A percentile compares a stretch with the other conserved stretches of the same genome.
phyloP scores from a whole-genome alignment of 495 filamentous ascomycete species.

The Talaromyces ruber region DNA sequence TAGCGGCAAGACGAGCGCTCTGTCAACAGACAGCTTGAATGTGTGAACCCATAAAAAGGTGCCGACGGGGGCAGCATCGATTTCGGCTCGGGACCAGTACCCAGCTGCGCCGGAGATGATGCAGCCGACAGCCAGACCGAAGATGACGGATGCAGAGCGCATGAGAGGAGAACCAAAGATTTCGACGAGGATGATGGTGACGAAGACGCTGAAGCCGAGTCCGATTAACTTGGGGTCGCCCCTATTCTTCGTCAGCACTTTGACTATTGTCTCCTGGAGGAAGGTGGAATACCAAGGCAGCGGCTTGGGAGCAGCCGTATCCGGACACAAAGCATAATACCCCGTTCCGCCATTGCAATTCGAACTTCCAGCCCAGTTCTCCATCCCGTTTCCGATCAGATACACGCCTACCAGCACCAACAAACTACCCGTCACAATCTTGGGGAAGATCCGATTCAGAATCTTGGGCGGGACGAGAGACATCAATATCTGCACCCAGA shows the following conservation, averaged over 20 bases:
- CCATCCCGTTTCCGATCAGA: constrained; percentile 65
- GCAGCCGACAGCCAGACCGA: constrained; percentile 71
- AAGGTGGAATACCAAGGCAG: constrained; percentile 46
- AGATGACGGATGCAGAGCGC: constrained; percentile 61
- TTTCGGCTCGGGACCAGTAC: constrained; percentile 62
- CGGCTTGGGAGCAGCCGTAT: constrained; percentile 58
- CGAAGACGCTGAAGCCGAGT: constrained; percentile 76
- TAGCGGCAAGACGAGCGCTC: constrained; percentile 65
- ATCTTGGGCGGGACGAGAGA: constrained; percentile 40
- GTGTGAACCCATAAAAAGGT: constrained; percentile 87
- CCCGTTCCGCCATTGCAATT: constrained; percentile 47
- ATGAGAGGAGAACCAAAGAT: constrained; percentile 67
- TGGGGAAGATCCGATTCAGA: constrained; percentile 70
- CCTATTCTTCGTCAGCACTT: constrained; percentile 26
- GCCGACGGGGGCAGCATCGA: constrained; percentile 54
- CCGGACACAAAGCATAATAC: constrained; percentile 55
- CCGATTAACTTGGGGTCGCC: constrained; percentile 73
- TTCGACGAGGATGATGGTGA: constrained; percentile 71
- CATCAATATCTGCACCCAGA: constrained; percentile 27
- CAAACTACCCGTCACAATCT: constrained; percentile 71
- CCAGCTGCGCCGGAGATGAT: constrained; percentile 71
- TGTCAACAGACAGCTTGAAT: constrained; percentile 70
- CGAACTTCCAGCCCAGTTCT: constrained; percentile 70
- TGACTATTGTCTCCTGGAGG: neutral
- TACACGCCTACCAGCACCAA: constrained; percentile 63